phyloP scores from a whole-genome alignment of 257 asterid species.

The Phtheirospermum japonicum region DNA sequence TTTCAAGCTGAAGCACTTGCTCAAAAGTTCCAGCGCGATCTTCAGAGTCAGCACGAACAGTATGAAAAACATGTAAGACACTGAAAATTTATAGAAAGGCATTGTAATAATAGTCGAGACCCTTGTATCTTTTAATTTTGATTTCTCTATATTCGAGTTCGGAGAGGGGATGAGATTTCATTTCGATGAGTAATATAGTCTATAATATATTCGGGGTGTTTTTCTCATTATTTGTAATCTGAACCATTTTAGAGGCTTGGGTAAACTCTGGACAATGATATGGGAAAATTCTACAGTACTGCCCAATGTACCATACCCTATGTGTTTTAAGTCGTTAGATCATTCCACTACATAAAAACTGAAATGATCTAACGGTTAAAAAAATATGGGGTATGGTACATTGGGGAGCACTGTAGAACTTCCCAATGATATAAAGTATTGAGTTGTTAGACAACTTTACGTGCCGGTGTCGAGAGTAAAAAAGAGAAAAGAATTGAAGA shows the following conservation, averaged over 20 bases:
- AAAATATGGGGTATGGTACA: too few species aligned
- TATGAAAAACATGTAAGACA: constrained; percentile 64
- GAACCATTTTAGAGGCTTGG: constrained; percentile 51
- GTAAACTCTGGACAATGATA: constrained; percentile 47
- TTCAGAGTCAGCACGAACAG: constrained; percentile 60
- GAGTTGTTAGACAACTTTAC: too few species aligned
- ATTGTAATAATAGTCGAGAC: background rate
- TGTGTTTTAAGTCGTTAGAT: too few species aligned
- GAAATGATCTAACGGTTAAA: too few species aligned
- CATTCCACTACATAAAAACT: too few species aligned
- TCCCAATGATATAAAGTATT: too few species aligned
- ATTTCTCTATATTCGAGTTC: background rate
- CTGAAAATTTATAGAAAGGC: constrained; percentile 9
- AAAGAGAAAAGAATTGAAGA: too few species aligned
- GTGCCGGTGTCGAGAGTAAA: too few species aligned
- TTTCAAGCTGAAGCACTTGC: constrained; percentile 70
- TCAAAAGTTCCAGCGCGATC: constrained; percentile 73
- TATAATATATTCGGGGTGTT: background rate
- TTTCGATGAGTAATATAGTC: too few species aligned
- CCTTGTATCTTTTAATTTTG: background rate
- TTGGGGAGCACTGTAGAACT: too few species aligned
- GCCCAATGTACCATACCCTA: too few species aligned
- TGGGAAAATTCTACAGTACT: too few species aligned
- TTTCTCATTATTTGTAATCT: background rate
- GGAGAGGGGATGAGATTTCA: background rate